Percentiles rank a stretch among this genome's conserved stretches.
Conservation (phyloP, 441 rosid species). For the Theobroma grandiflorum region DNA sequence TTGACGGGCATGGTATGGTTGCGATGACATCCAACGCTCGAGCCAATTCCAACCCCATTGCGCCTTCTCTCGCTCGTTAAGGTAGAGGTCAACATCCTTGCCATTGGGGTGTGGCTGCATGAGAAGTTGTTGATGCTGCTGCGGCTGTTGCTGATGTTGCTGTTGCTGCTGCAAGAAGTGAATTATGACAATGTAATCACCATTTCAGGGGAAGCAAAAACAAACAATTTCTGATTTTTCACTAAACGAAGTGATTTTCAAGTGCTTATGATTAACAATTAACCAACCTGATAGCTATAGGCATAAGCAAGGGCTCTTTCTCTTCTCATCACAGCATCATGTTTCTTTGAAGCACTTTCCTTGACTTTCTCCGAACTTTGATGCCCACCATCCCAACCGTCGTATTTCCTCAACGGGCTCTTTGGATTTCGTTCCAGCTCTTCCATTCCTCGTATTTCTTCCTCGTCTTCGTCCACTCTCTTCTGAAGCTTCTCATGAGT, state of each 20-base stretch:
- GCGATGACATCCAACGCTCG: slow-evolving; percentile 93
- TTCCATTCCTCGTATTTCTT: slow-evolving; percentile 18
- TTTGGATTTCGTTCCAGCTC: slow-evolving; percentile 31
- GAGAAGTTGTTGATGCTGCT: slow-evolving; percentile 41
- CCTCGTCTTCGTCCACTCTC: slow-evolving; percentile 39
- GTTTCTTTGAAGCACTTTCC: slow-evolving; percentile 56
- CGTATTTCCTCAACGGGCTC: slow-evolving; percentile 41
- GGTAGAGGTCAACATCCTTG: slow-evolving; percentile 42
- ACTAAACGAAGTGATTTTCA: background rate
- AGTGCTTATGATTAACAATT: background rate
- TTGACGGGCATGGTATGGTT: slow-evolving; percentile 54
- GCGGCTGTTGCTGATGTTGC: slow-evolving; percentile 31
- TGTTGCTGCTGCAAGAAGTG: slow-evolving; percentile 5
- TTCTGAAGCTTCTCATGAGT: slow-evolving; percentile 55
- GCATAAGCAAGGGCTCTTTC: slow-evolving; percentile 98
- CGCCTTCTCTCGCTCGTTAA: slow-evolving; percentile 50
- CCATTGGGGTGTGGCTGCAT: slow-evolving; percentile 36
- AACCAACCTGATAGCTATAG: slow-evolving; percentile 75
- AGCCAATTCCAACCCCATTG: slow-evolving; percentile 96
- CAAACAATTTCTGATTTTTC: background rate
- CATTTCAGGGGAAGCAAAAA: background rate
- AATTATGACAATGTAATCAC: background rate
- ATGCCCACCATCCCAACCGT: slow-evolving; percentile 48
- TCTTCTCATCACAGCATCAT: slow-evolving; percentile 66
- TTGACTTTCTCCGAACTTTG: slow-evolving; percentile 48